Evolutionary conservation across 1,284 basidiomycete species (phyloP).

Genomic region (Cutaneotrichosporon mucoides): DNA sequence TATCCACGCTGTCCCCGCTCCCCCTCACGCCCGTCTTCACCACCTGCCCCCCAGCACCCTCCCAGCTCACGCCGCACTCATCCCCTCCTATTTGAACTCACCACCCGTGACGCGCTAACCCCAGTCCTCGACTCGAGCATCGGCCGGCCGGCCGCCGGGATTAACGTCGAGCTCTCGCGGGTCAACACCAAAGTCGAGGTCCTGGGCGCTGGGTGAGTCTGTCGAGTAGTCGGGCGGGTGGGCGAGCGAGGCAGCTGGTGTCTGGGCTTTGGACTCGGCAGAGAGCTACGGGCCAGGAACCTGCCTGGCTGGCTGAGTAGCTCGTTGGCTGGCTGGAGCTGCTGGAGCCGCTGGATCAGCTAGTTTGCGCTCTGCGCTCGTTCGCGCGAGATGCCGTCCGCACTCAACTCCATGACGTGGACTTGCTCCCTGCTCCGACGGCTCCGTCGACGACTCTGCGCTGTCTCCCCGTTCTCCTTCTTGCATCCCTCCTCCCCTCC

Average conservation of each 20-base stretch:
- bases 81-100: background rate
- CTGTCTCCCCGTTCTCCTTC: too few species aligned
- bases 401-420: too few species aligned
- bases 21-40: background rate
- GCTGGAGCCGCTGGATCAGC: too few species aligned
- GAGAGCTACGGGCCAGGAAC: too few species aligned
- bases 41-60: background rate
- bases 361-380: too few species aligned
- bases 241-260: too few species aligned
- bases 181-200: slow-evolving; percentile 48
- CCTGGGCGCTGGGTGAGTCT: slow-evolving; percentile 60
- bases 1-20: background rate
- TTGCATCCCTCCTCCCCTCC: background rate
- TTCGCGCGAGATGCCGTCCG: too few species aligned
- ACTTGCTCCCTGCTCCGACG: too few species aligned
- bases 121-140: slow-evolving; percentile 80
- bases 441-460: too few species aligned
- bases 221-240: background rate
- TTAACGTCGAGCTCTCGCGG: slow-evolving; percentile 4
- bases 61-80: background rate
- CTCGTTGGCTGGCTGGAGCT: too few species aligned
- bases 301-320: too few species aligned
- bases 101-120: background rate
- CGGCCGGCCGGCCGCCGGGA: slow-evolving; percentile 64
- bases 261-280: too few species aligned